Evolutionary conservation across 257 asterid genomes (phyloP), one percentile per base, ranked within the genome.

Genomic region (Fraxinus anomala): DNA sequence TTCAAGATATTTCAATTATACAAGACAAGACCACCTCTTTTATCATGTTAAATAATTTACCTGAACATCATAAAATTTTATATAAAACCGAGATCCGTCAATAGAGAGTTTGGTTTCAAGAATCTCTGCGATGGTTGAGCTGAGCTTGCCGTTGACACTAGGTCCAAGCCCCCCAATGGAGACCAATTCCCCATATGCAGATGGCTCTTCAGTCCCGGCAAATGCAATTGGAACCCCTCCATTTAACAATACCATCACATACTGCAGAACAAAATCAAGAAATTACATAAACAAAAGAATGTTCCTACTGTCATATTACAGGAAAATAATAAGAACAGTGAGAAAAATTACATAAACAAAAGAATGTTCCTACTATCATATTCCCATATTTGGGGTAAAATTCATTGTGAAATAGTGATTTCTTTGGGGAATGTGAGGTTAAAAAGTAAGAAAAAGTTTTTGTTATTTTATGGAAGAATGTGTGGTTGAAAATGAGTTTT

Each of bases 151-250:
- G 73, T 95, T 91, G 68, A 89, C 90, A 40, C 86, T 76, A 0
- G 96, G 94, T 40, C 84, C 88, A 16, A 95, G 93, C 10, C 97
- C 96, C 1, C 99, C 99, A 42, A 95, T 93, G 79, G 99, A 95
- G 80, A 90, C 88, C 69, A 95, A 74, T 73, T 95, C 98, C 44
- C 91, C 98, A 34, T 91, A 95, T 3, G 99, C 99, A 80, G 99
- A 95, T 31, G 98, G 98, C 83, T 92, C 98, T 80, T 95, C 99
- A 4, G 91, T 91, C 63, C 93, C 96, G 8, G 90, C 96, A 80
- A 95, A 95, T 21, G 93, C 80, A 78, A 95, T 83, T 23, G 99
- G 99, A 40, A 91, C 96, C 34, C 94, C 89, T 73, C 96, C 98
- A 73, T 95, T 95, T 83, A 95, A 83, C 86, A 95, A 70, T 75